Base-by-base conservation (phyloP, 202 grass and related monocot species). In the Elaeis oleifera region DNA sequence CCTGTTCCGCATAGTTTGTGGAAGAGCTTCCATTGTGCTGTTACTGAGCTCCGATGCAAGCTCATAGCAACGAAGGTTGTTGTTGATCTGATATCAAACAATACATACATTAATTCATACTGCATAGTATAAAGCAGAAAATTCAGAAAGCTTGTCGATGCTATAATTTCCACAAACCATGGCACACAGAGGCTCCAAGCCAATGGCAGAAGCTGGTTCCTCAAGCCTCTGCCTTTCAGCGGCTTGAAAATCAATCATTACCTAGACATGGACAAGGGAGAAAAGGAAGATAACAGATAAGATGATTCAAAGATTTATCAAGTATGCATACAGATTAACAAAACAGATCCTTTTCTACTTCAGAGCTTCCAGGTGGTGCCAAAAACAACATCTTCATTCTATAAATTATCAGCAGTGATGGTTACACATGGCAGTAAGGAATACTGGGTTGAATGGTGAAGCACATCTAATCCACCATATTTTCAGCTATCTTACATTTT, bases 241-340 rank as follows among this genome's bases (percentile, higher is more conserved):
- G 73, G 85, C 78, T 99, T 99, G 88, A 83, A 99, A 99, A 84
- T 99, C 95, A 87, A 99, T 76, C 95, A 99, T 99, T 56, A 99
- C 95, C 95, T 99, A 27, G 26, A 63, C 29, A 74, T 17, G 48
- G 16, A 71, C 24, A 73, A 51, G 24, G 59, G 48, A 69, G 74
- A 31, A 39, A 23, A 74, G 66, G 16, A 53, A 59, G 61, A 74
- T 76, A 53, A 36, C 32, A 36, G 6, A 36, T 36, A 6, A 36
- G 1, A 36, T 36, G 32, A 36, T 36, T 9, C 0, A 6, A 36
- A 36, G 1, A 36, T 36, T 36, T 53, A 27, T 52, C 71, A 53
- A 9, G 18, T 9, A 36, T 36, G 32, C 32, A 8, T 36, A 2
- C 6, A 36, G 8, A 36, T 36, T 36, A 36, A 36, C 32, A 36